These are phyloP conservation scores for Coemansia pectinata DNA, from an alignment of 192 early-diverging fungal genomes.

Conservation along the genomic window DNA sequence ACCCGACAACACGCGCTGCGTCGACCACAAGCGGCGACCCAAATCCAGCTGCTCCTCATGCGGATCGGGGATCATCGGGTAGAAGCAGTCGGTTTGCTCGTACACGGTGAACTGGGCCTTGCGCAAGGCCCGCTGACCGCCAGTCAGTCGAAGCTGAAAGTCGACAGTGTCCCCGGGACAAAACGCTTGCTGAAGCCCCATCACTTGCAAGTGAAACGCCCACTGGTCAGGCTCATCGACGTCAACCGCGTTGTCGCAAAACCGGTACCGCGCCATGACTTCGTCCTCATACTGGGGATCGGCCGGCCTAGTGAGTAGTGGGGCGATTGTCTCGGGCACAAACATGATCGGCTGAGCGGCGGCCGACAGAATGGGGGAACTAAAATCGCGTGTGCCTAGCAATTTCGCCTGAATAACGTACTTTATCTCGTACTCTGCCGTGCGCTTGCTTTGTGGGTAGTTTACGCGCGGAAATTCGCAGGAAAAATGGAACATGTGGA, in stretches of 20 bases:
- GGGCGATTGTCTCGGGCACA: slow-evolving; percentile 44
- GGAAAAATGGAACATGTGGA: slow-evolving; percentile 55
- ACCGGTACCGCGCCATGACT: slow-evolving; percentile 16
- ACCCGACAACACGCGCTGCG: slow-evolving; percentile 12
- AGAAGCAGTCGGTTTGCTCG: slow-evolving; percentile 54
- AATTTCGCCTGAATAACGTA: slow-evolving; percentile 42
- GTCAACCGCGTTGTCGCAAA: slow-evolving; percentile 39
- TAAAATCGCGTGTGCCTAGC: slow-evolving; percentile 1
- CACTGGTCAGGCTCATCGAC: slow-evolving; percentile 9
- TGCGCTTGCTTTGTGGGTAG: slow-evolving; percentile 39
- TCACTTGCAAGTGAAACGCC: slow-evolving; percentile 33
- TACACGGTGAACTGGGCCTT: slow-evolving; percentile 23
- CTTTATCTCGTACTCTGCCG: slow-evolving; percentile 39
- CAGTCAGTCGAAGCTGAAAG: slow-evolving; percentile 31
- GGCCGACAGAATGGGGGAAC: slow-evolving; percentile 7
- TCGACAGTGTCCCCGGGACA: slow-evolving; percentile 40
- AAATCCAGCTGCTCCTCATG: slow-evolving; percentile 51
- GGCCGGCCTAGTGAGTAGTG: neutral
- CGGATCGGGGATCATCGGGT: slow-evolving; percentile 40
- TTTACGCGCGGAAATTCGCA: slow-evolving; percentile 53
- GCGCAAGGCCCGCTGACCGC: slow-evolving; percentile 27
- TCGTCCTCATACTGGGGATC: neutral
- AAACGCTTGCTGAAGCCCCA: slow-evolving; percentile 42
- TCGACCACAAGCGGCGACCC: slow-evolving; percentile 43
- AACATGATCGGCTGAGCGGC: slow-evolving; percentile 29